phyloP scores from a whole-genome alignment of 257 asterid genomes.

The Ilex asprella region DNA sequence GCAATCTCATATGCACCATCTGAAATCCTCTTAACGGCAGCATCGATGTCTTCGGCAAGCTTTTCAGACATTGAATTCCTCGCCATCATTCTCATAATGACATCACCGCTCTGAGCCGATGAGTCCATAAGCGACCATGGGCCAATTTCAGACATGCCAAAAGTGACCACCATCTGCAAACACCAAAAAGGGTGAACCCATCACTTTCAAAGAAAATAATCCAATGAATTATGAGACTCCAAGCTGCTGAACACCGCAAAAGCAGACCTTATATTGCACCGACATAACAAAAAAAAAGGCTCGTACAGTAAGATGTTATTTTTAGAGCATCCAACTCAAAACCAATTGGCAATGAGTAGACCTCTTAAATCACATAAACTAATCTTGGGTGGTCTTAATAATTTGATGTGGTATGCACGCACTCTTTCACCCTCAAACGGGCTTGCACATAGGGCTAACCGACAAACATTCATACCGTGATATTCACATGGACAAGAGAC shows the following conservation, averaged over 20 bases:
- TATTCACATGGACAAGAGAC: too few relatives aligned
- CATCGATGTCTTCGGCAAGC: constrained; percentile 94
- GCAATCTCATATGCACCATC: constrained; percentile 82
- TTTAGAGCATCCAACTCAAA: too few relatives aligned
- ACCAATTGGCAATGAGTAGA: too few relatives aligned
- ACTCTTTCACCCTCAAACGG: too few relatives aligned
- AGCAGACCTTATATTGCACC: too few relatives aligned
- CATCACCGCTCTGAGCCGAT: constrained; percentile 68
- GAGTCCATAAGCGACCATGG: constrained; percentile 95
- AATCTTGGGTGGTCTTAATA: too few relatives aligned
- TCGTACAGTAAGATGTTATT: too few relatives aligned
- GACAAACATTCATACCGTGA: too few relatives aligned
- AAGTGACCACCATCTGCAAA: constrained; percentile 82
- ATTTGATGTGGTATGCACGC: too few relatives aligned
- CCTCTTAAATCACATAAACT: too few relatives aligned
- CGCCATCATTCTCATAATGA: constrained; percentile 97
- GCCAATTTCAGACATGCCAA: constrained; percentile 94
- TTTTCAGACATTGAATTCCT: constrained; percentile 92
- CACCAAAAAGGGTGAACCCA: neutral
- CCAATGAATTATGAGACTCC: neutral
- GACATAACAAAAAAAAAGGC: too few relatives aligned
- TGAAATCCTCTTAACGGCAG: constrained; percentile 71
- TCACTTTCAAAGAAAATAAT: neutral
- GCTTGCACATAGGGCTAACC: too few relatives aligned
- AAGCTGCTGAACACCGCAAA: neutral